Conservation (phyloP, 176 grass and related monocot genomes). For the Hordeum marinum region DNA sequence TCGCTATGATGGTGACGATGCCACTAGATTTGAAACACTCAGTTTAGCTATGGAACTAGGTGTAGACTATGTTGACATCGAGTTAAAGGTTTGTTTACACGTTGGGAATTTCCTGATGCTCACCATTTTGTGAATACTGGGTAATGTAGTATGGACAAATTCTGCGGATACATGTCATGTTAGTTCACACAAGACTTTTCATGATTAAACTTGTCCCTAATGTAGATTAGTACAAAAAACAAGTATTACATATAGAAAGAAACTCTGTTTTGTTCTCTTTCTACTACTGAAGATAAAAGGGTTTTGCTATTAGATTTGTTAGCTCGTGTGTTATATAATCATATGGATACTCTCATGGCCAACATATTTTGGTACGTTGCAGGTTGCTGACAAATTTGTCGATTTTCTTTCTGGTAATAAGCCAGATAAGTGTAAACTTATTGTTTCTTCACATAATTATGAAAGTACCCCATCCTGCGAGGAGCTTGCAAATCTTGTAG, state of each 20-base stretch:
- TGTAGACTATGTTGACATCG: slow-evolving; percentile 97
- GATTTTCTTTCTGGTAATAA: slow-evolving; percentile 64
- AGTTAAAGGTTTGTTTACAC: slow-evolving; percentile 78
- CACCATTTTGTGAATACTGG: neutral
- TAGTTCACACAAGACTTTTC: neutral
- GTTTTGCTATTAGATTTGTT: neutral
- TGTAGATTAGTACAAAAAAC: neutral
- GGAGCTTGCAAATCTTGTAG: slow-evolving; percentile 73
- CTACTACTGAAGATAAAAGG: neutral
- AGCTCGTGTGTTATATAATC: neutral
- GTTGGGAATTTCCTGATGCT: neutral
- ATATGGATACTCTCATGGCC: neutral
- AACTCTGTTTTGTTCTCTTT: neutral
- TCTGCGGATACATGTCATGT: neutral
- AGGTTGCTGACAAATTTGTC: slow-evolving; percentile 86
- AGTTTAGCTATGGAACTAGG: slow-evolving; percentile 87
- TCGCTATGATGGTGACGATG: slow-evolving; percentile 83
- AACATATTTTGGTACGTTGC: slow-evolving; percentile 22
- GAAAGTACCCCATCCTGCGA: slow-evolving; percentile 80
- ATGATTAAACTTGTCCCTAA: neutral
- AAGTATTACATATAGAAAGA: neutral
- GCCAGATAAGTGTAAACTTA: slow-evolving; percentile 84
- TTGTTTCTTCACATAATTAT: slow-evolving; percentile 98
- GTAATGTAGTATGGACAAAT: neutral
- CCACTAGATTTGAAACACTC: slow-evolving; percentile 57